A percentile compares a stretch with the other conserved stretches of the same genome.
These are phyloP conservation scores for Aspergillus ochraceoroseus DNA, from an alignment of 2,329 filamentous ascomycete species.

Conservation along the genomic window DNA sequence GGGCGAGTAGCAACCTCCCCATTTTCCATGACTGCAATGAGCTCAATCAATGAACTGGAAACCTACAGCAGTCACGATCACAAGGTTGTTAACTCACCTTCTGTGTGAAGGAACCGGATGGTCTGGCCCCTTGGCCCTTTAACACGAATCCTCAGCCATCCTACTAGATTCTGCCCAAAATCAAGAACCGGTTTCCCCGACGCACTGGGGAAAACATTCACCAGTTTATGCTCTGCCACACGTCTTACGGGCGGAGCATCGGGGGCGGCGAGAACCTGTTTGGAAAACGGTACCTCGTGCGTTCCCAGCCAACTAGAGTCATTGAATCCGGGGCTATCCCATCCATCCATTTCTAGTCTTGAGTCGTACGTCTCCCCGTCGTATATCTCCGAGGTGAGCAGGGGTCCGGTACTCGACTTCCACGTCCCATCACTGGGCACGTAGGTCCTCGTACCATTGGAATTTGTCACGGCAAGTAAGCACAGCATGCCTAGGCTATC, in stretches of 20 bases:
- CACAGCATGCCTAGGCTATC: constrained; percentile 14
- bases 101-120: constrained; percentile 28
- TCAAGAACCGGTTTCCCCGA: constrained; percentile 51
- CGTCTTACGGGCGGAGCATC: constrained; percentile 46
- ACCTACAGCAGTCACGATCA: too few relatives aligned
- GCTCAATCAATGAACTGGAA: too few relatives aligned
- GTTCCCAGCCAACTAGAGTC: constrained; percentile 14
- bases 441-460: constrained; percentile 9
- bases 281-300: constrained; percentile 10
- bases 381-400: constrained; percentile 43
- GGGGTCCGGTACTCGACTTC: constrained; percentile 13
- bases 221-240: constrained; percentile 29
- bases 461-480: constrained; percentile 8
- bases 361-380: constrained; percentile 51
- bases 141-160: constrained; percentile 42
- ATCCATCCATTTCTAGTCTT: constrained; percentile 30
- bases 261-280: constrained; percentile 19
- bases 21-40: constrained; percentile 51
- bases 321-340: constrained; percentile 28
- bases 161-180: constrained; percentile 57
- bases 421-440: constrained; percentile 14
- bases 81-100: too few relatives aligned
- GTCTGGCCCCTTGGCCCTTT: constrained; percentile 17
- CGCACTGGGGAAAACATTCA: constrained; percentile 29
- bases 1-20: constrained; percentile 32